Evolutionary conservation across 306 rosid species (phyloP).

Genomic region (Trichosanthes truncata): DNA sequence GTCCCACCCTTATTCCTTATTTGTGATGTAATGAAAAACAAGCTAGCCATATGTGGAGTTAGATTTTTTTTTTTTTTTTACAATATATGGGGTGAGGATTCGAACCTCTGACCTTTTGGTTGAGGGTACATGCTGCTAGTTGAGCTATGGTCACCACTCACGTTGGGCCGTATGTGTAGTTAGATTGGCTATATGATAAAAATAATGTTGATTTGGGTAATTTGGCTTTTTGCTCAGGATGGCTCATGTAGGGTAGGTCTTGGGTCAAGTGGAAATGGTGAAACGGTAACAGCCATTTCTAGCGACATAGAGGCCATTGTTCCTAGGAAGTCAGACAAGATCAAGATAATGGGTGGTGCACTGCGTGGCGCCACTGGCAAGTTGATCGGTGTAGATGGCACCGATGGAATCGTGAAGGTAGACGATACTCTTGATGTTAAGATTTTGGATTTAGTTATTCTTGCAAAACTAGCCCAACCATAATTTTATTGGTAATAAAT

Average conservation of each 20-base stretch:
- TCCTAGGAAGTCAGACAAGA: constrained; percentile 72
- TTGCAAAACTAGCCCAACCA: constrained; percentile 68
- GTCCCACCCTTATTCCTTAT: not conserved
- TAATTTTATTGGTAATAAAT: not conserved
- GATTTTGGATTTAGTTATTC: constrained; percentile 71
- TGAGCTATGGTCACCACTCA: no score
- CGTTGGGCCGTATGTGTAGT: not conserved
- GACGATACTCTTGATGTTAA: constrained; percentile 90
- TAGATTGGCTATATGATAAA: not conserved
- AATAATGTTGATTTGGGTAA: not conserved
- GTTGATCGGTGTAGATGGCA: constrained; percentile 95
- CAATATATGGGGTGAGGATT: no score
- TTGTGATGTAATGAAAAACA: not conserved
- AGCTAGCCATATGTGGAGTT: not conserved
- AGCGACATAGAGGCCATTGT: constrained; percentile 70
- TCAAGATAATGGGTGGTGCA: constrained; percentile 83
- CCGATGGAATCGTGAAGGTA: constrained; percentile 92
- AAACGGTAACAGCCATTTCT: constrained; percentile 47
- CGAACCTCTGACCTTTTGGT: not conserved
- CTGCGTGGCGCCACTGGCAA: constrained; percentile 88
- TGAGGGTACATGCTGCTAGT: no score
- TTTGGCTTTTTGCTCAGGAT: constrained; percentile 45
- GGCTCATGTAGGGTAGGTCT: constrained; percentile 69
- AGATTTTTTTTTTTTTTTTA: no score
- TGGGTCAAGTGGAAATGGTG: constrained; percentile 70